phyloP scores from a whole-genome alignment of 2,329 filamentous ascomycete genomes.

The Bipolaris gigantea region DNA sequence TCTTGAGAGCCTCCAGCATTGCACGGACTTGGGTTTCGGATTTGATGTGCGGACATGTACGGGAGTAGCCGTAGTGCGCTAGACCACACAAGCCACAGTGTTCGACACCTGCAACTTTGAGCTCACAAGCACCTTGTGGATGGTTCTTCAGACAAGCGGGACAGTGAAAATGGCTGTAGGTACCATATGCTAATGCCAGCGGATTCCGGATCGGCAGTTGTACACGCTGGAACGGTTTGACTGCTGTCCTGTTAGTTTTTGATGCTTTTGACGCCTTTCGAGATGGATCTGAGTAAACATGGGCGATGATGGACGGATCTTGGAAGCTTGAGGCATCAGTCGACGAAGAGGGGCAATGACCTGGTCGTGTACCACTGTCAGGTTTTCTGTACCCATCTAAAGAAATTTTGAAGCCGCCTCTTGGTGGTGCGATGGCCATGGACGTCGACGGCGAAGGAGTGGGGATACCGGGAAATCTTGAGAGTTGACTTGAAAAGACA shows the following conservation, averaged over 20 bases:
- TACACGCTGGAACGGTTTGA: slow-evolving; percentile 40
- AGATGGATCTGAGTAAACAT: not conserved
- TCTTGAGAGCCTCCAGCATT: slow-evolving; percentile 65
- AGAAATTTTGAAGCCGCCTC: not conserved
- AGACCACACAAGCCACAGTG: slow-evolving; percentile 65
- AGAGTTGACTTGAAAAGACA: slow-evolving; percentile 6
- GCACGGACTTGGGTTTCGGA: slow-evolving; percentile 64
- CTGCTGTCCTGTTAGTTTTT: slow-evolving; percentile 25
- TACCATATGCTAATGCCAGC: slow-evolving; percentile 25
- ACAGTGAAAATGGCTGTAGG: slow-evolving; percentile 46
- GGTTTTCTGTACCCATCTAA: not conserved
- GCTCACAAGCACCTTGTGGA: slow-evolving; percentile 59
- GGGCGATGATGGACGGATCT: not conserved
- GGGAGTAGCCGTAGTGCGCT: slow-evolving; percentile 60
- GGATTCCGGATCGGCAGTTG: slow-evolving; percentile 33
- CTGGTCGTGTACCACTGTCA: not conserved
- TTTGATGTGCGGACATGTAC: slow-evolving; percentile 64
- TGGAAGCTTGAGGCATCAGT: not conserved
- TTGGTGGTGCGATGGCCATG: not conserved
- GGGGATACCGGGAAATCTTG: slow-evolving; percentile 7
- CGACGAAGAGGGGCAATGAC: not conserved
- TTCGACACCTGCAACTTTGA: slow-evolving; percentile 62
- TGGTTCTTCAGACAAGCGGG: slow-evolving; percentile 59
- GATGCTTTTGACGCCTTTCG: not conserved
- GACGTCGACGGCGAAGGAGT: not conserved